Evolutionary conservation across 345 rosid species (phyloP).

Genomic region (Salix purpurea): DNA sequence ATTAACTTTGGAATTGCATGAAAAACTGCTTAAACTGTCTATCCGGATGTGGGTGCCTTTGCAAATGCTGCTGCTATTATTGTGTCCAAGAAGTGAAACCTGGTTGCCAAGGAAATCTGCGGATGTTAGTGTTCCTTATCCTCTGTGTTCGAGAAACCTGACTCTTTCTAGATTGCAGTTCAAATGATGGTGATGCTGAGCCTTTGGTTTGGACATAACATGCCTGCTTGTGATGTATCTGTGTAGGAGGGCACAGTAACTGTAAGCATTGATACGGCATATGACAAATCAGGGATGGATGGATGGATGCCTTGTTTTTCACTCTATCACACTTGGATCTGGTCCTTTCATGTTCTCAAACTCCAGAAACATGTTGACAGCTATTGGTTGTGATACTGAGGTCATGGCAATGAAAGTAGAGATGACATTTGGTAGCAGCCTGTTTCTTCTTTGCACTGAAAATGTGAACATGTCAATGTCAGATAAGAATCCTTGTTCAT

Average conservation of each 20-base stretch:
- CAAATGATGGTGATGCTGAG: neutral
- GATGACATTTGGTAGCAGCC: neutral
- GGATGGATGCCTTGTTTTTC: no score
- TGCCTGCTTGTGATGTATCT: neutral
- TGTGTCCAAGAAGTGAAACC: neutral
- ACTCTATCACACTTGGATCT: no score
- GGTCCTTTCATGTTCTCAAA: conserved; percentile 12
- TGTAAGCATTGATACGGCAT: neutral
- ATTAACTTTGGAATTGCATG: no score
- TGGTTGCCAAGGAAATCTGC: conserved; percentile 18
- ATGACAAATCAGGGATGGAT: neutral
- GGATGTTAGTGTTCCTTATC: conserved; percentile 22
- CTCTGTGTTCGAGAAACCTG: conserved; percentile 12
- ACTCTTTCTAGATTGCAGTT: conserved; percentile 7
- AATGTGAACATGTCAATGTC: neutral
- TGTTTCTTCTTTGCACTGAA: conserved; percentile 13
- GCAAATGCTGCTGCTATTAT: neutral
- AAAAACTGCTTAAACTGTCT: no score
- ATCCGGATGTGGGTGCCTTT: no score
- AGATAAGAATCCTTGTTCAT: conserved; percentile 5
- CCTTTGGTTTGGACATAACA: neutral
- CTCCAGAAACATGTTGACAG: conserved; percentile 23
- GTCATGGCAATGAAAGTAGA: neutral
- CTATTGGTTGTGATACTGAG: conserved; percentile 18
- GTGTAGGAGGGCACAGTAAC: conserved; percentile 11